Evolutionary conservation across 2,329 filamentous ascomycete species (phyloP).

Genomic region (Pseudogymnoascus sp.): DNA sequence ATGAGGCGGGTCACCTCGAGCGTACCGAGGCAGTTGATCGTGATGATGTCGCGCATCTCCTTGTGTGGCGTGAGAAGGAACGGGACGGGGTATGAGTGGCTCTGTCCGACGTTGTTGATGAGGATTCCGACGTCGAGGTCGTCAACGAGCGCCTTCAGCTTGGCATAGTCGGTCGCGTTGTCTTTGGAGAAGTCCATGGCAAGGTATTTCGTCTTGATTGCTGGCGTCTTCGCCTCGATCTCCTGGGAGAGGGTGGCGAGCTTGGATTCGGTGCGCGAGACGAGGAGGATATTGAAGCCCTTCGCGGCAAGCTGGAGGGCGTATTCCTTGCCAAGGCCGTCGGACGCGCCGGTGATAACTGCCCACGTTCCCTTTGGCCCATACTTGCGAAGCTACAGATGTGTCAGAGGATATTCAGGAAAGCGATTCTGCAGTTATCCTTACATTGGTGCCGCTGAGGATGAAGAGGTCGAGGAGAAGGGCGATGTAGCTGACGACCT

Average conservation of each 20-base stretch:
- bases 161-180: conserved; percentile 69
- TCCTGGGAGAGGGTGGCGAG: conserved; percentile 69
- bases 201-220: conserved; percentile 65
- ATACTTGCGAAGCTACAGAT: conserved; percentile 65
- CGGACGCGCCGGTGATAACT: conserved; percentile 87
- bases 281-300: conserved; percentile 89
- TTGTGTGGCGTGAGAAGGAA: conserved; percentile 72
- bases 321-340: conserved; percentile 95
- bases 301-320: conserved; percentile 81
- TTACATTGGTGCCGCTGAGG: conserved; percentile 54
- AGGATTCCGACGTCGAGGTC: conserved; percentile 77
- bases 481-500: conserved; percentile 49
- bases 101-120: conserved; percentile 95
- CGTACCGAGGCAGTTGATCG: conserved; percentile 89
- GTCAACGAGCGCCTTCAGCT: conserved; percentile 58
- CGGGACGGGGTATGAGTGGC: conserved; percentile 83
- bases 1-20: conserved; percentile 81
- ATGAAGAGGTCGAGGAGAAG: conserved; percentile 62
- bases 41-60: conserved; percentile 85
- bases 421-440: conserved; percentile 20
- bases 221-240: conserved; percentile 56
- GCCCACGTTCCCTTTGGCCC: conserved; percentile 90
- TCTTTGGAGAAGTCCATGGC: conserved; percentile 89
- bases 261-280: conserved; percentile 93
- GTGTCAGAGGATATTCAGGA: not conserved